These are phyloP conservation scores for Straminergon stramineum DNA, from an alignment of 225 moss, liverwort and hornwort species.

Conservation along the genomic window DNA sequence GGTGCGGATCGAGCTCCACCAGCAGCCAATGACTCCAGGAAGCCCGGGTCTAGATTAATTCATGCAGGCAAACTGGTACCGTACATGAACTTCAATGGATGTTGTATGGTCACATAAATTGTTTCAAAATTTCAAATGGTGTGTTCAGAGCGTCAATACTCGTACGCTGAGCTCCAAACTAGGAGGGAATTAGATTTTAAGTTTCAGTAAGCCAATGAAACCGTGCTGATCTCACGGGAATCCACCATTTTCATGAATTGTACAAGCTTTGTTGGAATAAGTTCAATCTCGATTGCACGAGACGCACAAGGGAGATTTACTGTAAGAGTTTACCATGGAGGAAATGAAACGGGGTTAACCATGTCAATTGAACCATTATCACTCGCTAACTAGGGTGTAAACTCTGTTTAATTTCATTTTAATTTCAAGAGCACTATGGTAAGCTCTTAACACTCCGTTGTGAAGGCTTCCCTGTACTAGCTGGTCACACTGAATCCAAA, in stretches of 20 bases:
- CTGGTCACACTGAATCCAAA: background rate
- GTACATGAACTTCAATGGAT: background rate
- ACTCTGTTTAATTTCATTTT: background rate
- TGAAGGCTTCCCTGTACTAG: background rate
- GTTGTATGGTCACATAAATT: background rate
- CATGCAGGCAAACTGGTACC: background rate
- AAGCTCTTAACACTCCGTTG: background rate
- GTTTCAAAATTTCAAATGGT: too few species aligned
- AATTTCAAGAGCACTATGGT: background rate
- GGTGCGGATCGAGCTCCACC: background rate
- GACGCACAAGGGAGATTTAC: background rate
- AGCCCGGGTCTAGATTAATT: background rate
- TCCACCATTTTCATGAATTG: background rate
- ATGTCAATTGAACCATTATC: background rate
- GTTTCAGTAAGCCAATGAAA: background rate
- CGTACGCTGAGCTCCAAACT: background rate
- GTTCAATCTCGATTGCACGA: background rate
- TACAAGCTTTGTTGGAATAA: background rate
- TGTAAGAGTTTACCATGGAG: background rate
- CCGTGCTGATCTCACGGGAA: background rate
- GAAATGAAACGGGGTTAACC: background rate
- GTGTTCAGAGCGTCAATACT: background rate
- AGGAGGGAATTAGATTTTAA: background rate
- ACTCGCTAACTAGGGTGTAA: background rate
- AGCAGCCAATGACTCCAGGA: background rate